A percentile compares a stretch with the other conserved stretches of the same genome.
phyloP scores from a whole-genome alignment of 495 filamentous ascomycete species.

The Penicillium herquei region DNA sequence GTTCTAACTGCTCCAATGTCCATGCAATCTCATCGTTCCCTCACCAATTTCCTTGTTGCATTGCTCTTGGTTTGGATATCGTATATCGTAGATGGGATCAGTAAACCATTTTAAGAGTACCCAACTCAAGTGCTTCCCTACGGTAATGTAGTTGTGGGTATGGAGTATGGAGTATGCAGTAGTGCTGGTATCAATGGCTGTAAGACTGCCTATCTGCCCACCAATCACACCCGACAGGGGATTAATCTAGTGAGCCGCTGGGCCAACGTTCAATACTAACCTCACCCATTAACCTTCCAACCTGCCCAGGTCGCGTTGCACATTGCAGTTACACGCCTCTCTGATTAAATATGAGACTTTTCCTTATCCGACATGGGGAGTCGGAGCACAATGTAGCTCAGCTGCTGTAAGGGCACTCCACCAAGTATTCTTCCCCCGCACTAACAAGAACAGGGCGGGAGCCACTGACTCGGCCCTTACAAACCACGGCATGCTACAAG shows the following conservation, averaged over 20 bases:
- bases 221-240: too few species aligned
- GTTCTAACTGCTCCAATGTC: constrained; percentile 35
- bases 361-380: constrained; percentile 83
- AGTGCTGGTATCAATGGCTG: too few species aligned
- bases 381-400: constrained; percentile 82
- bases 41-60: constrained; percentile 19
- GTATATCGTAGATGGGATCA: constrained; percentile 15
- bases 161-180: too few species aligned
- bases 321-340: too few species aligned
- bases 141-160: too few species aligned
- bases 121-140: too few species aligned
- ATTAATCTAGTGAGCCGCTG: too few species aligned
- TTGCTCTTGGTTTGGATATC: constrained; percentile 1
- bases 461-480: constrained; percentile 75
- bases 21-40: constrained; percentile 33
- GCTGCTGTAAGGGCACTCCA: constrained; percentile 53
- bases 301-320: too few species aligned
- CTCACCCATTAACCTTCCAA: too few species aligned
- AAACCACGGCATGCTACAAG: constrained; percentile 77
- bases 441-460: constrained; percentile 59
- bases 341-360: constrained; percentile 56
- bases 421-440: neutral
- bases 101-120: neutral
- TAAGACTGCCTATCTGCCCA: too few species aligned
- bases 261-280: too few species aligned